Percentiles rank a stretch among this genome's conserved stretches.
These are phyloP conservation scores for Blastobotrys proliferans DNA, from an alignment of 1,139 yeast species.

Conservation along the genomic window DNA sequence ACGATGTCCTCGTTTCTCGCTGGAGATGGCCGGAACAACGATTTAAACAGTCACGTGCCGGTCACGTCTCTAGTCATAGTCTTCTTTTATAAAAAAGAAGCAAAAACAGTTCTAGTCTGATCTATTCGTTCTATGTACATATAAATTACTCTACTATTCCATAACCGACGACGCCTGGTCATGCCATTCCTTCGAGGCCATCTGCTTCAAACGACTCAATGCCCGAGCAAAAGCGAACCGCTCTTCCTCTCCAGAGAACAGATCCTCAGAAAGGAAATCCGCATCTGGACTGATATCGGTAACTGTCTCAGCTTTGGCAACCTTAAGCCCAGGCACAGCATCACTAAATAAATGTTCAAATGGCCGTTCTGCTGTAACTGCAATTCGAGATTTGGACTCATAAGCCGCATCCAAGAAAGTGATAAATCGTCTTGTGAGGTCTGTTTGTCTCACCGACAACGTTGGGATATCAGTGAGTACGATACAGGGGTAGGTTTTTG, in stretches of 20 bases:
- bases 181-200: constrained; percentile 88
- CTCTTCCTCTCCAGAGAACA: constrained; percentile 90
- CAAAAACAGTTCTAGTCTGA: neutral
- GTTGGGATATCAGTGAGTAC: constrained; percentile 90
- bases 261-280: constrained; percentile 63
- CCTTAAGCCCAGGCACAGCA: constrained; percentile 38
- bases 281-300: constrained; percentile 70
- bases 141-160: constrained; percentile 4
- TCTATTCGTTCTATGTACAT: constrained; percentile 1
- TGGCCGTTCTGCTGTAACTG: constrained; percentile 84
- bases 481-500: constrained; percentile 70
- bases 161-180: constrained; percentile 10
- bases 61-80: neutral
- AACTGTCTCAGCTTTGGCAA: constrained; percentile 40
- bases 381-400: constrained; percentile 80
- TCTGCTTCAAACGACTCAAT: constrained; percentile 80
- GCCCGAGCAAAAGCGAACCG: constrained; percentile 96
- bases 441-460: constrained; percentile 71
- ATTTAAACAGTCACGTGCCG: no score
- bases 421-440: constrained; percentile 82
- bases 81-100: neutral
- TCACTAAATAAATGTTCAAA: constrained; percentile 84
- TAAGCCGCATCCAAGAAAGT: constrained; percentile 94
- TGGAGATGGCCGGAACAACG: no score
- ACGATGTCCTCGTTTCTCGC: no score